Conservation (phyloP, 352 stramenopile genomes). For the Globisporangium cylindrosporum region DNA sequence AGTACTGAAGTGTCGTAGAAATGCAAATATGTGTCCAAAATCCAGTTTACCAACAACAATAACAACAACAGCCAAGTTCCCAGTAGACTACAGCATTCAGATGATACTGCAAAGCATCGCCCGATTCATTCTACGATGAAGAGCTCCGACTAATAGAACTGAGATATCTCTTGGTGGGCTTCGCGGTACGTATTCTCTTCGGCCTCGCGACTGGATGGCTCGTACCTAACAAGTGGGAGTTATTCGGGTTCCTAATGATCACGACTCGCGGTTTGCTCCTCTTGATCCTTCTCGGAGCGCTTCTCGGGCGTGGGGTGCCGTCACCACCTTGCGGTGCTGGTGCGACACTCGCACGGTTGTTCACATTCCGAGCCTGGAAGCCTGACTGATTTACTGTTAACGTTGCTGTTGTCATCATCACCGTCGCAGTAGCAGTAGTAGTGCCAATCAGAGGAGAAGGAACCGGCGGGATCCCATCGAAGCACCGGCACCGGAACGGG, state of each 20-base stretch:
- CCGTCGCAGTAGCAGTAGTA: too few relatives aligned
- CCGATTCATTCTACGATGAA: neutral
- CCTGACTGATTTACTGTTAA: neutral
- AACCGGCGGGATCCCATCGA: conserved; percentile 8
- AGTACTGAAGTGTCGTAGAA: neutral
- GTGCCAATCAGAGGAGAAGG: too few relatives aligned
- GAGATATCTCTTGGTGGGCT: neutral
- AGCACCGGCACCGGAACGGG: conserved; percentile 56
- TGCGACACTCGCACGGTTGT: neutral
- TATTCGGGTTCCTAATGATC: conserved; percentile 35
- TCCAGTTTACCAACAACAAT: neutral
- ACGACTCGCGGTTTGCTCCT: conserved; percentile 15
- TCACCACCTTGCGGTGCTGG: neutral
- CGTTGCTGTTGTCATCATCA: conserved; percentile 17
- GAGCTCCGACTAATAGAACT: neutral
- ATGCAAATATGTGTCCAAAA: neutral
- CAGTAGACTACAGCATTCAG: neutral
- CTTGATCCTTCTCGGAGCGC: neutral
- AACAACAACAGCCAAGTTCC: neutral
- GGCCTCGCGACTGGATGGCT: neutral
- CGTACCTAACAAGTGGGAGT: conserved; percentile 32
- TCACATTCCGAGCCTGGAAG: neutral
- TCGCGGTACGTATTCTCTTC: neutral
- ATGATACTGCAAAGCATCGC: neutral
- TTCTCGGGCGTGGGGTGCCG: neutral